Conservation (phyloP, 495 filamentous ascomycete genomes). For the Collariella sp. region DNA sequence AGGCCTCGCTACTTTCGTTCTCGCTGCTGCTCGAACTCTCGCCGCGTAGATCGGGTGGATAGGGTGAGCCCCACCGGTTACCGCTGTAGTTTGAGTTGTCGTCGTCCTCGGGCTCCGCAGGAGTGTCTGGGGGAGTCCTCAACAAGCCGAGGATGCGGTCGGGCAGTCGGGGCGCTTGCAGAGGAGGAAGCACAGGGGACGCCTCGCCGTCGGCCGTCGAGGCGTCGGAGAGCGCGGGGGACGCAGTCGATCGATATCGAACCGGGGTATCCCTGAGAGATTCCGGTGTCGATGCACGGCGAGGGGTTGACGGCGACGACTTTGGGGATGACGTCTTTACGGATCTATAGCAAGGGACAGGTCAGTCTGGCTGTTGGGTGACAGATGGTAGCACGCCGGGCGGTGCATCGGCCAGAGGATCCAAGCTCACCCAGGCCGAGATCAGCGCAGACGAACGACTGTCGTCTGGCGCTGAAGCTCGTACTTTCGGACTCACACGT, state of each 20-base stretch:
- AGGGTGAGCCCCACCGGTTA: constrained; percentile 68
- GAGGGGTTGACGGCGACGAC: constrained; percentile 37
- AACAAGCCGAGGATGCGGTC: constrained; percentile 40
- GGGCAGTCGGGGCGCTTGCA: constrained; percentile 41
- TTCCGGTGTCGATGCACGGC: constrained; percentile 47
- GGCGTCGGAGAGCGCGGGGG: constrained; percentile 42
- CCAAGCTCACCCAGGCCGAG: constrained; percentile 39
- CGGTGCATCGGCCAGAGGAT: constrained; percentile 6
- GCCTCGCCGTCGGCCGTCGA: constrained; percentile 47
- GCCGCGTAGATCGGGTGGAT: constrained; percentile 46
- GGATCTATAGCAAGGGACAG: constrained; percentile 10
- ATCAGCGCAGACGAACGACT: constrained; percentile 48
- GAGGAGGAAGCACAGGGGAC: constrained; percentile 46
- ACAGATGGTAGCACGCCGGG: background rate
- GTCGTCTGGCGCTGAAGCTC: constrained; percentile 37
- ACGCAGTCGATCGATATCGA: constrained; percentile 25
- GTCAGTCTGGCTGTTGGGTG: constrained; percentile 9
- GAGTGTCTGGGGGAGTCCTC: constrained; percentile 40
- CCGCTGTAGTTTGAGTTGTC: constrained; percentile 44
- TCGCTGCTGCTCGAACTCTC: constrained; percentile 44
- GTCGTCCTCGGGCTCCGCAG: constrained; percentile 17
- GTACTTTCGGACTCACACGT: constrained; percentile 21
- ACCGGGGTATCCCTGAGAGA: constrained; percentile 22
- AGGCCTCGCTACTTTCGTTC: constrained; percentile 43
- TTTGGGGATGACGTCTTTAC: constrained; percentile 45